Base-by-base conservation (phyloP, 2,329 filamentous ascomycete species). In the Sarocladium strictum region DNA sequence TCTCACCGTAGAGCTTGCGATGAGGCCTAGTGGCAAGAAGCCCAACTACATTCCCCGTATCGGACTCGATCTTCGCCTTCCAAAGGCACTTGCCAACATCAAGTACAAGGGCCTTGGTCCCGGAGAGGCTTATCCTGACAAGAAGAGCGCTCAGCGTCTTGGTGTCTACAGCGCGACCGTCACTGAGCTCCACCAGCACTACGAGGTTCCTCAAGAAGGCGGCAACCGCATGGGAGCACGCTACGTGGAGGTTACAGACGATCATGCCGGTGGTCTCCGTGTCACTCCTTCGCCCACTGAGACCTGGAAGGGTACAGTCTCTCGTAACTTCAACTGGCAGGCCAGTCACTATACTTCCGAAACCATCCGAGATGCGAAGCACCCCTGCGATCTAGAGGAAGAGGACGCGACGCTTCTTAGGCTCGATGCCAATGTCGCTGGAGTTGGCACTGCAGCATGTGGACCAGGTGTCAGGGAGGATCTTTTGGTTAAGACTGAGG, bases 141-240 rank as follows among this genome's bases (percentile, higher is more conserved):
- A 82, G 69, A 77, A 79, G 56, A 62, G 71, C 2, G 74, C 80
- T 1, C 81, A 85, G 60, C 71, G 69, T 2, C 62, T 83, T 0
- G 83, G 78, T 1, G 70, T 80, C 37, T 82, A 73, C 65, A 64
- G 62, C 0, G 62, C 62, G 1, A 66, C 64, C 1, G 68, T 84
- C 1, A 69, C 73, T 1, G 73, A 77, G 0, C 71, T 88, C 24
- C 78, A 79, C 62, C 75, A 76, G 0, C 71, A 73, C 1, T 87
- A 87, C 61, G 85, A 89, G 17, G 81, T 83, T 17, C 85, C 85
- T 0, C 85, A 89, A 64, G 85, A 89, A 60, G 81, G 78, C 53
- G 82, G 83, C 1, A 89, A 88, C 64, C 73, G 81, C 14, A 80
- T 79, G 54, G 81, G 80, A 29, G 80, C 78, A 0, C 72, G 79